phyloP scores from a whole-genome alignment of 176 grass and related monocot species.

The Metroxylon sagu region DNA sequence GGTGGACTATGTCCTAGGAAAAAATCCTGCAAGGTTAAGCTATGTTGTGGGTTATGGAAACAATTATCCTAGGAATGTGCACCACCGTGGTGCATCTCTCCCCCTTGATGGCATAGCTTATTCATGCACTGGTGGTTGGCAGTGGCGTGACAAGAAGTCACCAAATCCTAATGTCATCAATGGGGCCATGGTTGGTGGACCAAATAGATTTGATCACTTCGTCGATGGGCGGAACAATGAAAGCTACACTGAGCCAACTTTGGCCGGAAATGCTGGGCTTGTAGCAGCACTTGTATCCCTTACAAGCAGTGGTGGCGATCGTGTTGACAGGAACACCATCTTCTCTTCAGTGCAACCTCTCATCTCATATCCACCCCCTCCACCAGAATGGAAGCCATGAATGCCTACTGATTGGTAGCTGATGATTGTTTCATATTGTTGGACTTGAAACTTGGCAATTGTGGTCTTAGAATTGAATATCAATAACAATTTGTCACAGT shows the following conservation, averaged over 20 bases:
- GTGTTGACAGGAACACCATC: too few relatives aligned
- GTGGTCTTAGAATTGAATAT: too few relatives aligned
- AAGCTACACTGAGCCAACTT: conserved; percentile 38
- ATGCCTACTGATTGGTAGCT: too few relatives aligned
- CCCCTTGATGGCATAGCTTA: conserved; percentile 21
- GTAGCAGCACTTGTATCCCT: too few relatives aligned
- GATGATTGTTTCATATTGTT: too few relatives aligned
- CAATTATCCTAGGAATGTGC: conserved; percentile 41
- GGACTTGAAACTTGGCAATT: too few relatives aligned
- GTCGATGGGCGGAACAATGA: conserved; percentile 40
- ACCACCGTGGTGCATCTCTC: conserved; percentile 60
- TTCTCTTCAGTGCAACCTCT: too few relatives aligned
- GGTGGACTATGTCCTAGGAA: conserved; percentile 62
- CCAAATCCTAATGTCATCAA: conserved; percentile 41
- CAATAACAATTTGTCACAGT: too few relatives aligned
- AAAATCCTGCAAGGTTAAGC: conserved; percentile 51
- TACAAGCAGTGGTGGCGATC: too few relatives aligned
- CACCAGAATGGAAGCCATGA: too few relatives aligned
- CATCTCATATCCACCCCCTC: too few relatives aligned
- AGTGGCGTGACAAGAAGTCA: conserved; percentile 40
- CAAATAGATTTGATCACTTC: conserved; percentile 34
- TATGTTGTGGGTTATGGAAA: conserved; percentile 74
- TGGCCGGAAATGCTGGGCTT: not conserved
- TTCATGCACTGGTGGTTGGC: conserved; percentile 45
- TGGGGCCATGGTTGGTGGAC: conserved; percentile 39